Percentiles rank a stretch among this genome's conserved stretches.
These are phyloP conservation scores for Scedosporium apiospermum DNA, from an alignment of 2,329 filamentous ascomycete species.

Conservation along the genomic window DNA sequence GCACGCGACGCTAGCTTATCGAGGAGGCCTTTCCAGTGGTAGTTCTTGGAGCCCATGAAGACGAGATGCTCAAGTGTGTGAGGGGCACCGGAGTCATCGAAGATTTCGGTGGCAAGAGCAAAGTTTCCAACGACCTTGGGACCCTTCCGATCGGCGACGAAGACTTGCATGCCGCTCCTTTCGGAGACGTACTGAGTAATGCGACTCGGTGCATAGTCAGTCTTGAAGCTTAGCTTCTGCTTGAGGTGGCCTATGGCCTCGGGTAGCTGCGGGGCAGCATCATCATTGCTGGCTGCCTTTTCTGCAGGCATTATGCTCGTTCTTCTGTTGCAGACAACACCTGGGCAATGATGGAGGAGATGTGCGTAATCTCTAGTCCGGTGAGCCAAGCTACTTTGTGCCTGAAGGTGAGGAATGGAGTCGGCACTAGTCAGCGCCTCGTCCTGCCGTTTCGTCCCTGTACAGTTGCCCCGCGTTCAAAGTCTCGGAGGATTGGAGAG, in stretches of 20 bases:
- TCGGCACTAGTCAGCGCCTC: no score
- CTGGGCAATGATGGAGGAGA: no score
- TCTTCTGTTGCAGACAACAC: no score
- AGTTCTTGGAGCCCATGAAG: conserved; percentile 88
- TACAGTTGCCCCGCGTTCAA: no score
- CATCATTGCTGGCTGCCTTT: not conserved
- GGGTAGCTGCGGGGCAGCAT: not conserved
- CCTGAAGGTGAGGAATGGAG: no score
- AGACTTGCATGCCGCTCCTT: conserved; percentile 86
- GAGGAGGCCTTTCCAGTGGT: conserved; percentile 88
- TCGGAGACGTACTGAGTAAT: conserved; percentile 96
- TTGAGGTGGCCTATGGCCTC: conserved; percentile 6
- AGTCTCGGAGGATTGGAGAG: no score
- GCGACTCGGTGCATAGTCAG: conserved; percentile 79
- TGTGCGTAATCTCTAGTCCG: no score
- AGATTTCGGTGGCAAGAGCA: conserved; percentile 89
- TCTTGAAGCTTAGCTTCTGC: conserved; percentile 52
- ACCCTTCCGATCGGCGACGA: conserved; percentile 84
- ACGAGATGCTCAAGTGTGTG: conserved; percentile 76
- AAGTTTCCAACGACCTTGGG: conserved; percentile 97
- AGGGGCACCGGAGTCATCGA: conserved; percentile 90
- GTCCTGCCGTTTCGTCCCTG: no score
- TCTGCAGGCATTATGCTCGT: not conserved
- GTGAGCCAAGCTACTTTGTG: no score
- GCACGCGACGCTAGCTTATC: conserved; percentile 90